phyloP scores from a whole-genome alignment of 345 rosid genomes.

The Aegle marmelos region DNA sequence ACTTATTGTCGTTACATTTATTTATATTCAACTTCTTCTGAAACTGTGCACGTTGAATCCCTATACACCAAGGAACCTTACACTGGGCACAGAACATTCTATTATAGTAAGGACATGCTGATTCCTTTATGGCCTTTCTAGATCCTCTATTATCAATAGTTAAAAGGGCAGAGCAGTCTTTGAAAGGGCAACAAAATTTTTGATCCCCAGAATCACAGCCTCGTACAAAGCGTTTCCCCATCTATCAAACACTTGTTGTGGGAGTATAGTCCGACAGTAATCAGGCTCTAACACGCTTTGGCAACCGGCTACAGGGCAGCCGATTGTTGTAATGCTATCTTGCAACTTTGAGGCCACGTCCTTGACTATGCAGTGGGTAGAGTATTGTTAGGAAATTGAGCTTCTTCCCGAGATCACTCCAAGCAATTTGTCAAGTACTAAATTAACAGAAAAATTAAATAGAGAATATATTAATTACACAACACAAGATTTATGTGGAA shows the following conservation, averaged over 20 bases:
- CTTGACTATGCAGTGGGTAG: no score
- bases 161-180: slow-evolving; percentile 46
- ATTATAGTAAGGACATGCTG: slow-evolving; percentile 39
- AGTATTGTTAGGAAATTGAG: no score
- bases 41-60: slow-evolving; percentile 16
- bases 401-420: no score
- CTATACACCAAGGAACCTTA: slow-evolving; percentile 49
- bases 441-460: no score
- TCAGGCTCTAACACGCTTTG: slow-evolving; percentile 35
- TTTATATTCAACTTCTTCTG: no score
- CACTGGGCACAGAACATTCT: slow-evolving; percentile 46
- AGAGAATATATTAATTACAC: no score
- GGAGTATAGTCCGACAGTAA: slow-evolving; percentile 26
- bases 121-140: slow-evolving; percentile 6
- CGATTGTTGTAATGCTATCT: no score
- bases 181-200: slow-evolving; percentile 37
- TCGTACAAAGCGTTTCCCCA: no score
- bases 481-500: no score
- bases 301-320: slow-evolving; percentile 25
- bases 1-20: no score
- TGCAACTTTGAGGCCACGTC: no score
- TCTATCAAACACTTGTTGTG: neutral
- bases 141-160: slow-evolving; percentile 26
- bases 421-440: no score
- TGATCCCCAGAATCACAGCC: slow-evolving; percentile 28